These are phyloP conservation scores for Ceratobasidium sp. DNA, from an alignment of 1,284 basidiomycete species.

Conservation along the genomic window DNA sequence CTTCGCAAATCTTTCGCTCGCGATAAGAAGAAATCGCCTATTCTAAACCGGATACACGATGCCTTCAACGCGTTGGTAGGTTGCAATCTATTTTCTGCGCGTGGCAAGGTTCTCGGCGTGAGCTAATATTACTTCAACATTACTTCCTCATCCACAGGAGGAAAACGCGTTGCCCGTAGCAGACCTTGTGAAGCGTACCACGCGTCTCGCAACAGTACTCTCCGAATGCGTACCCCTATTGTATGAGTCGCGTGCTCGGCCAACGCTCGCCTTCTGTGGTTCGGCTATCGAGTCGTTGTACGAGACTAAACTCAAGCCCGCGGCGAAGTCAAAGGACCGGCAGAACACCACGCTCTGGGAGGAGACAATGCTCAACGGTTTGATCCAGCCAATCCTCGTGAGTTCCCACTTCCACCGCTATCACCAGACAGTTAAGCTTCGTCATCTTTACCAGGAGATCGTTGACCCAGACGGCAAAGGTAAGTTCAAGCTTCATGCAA, in stretches of 20 bases:
- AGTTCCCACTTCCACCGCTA: neutral
- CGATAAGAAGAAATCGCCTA: conserved; percentile 15
- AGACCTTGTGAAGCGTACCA: conserved; percentile 25
- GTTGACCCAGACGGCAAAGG: conserved; percentile 27
- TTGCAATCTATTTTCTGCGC: neutral
- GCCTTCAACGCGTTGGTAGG: conserved; percentile 24
- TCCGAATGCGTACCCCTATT: conserved; percentile 15
- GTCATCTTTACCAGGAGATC: conserved; percentile 2
- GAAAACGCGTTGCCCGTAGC: conserved; percentile 9
- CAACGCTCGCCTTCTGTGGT: conserved; percentile 29
- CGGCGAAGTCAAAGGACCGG: neutral
- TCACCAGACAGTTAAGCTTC: neutral
- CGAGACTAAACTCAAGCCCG: conserved; percentile 29
- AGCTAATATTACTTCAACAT: conserved; percentile 20
- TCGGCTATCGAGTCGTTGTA: conserved; percentile 21
- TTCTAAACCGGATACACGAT: conserved; percentile 31
- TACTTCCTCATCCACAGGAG: conserved; percentile 30
- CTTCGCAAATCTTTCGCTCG: conserved; percentile 17
- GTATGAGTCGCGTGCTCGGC: conserved; percentile 26
- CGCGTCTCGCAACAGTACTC: conserved; percentile 19
- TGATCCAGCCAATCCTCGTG: conserved; percentile 43
- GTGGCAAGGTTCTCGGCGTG: conserved; percentile 5
- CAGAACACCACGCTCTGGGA: conserved; percentile 18
- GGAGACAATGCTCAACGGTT: conserved; percentile 28
- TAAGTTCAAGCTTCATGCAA: neutral